Base-by-base conservation (phyloP, 345 rosid species). In the Pelargonium nanum region DNA sequence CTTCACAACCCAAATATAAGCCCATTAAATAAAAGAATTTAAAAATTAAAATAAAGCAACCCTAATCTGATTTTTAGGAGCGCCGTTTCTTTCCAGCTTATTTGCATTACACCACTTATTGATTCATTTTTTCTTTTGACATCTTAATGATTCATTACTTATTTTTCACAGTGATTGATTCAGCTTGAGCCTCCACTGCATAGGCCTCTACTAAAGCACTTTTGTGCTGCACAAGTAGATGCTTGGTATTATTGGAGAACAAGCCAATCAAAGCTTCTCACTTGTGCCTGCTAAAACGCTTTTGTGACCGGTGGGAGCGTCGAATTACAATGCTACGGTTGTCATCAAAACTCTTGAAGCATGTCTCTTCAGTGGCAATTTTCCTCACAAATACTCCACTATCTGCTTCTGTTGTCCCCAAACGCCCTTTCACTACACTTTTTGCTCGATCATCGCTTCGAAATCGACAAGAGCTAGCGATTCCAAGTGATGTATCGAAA, bases 401-500 rank as follows among this genome's bases (percentile, higher is more conserved):
- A 10, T 9, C 45, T 9, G 45, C 45, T 34, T 34, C 45, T 34
- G 12, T 3, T 34, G 45, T 15, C 45, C 45, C 45, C 45, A 34
- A 34, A 34, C 45, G 45, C 45, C 12, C 45, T 9, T 3, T 34
- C 45, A 34, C 45, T 34, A 34, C 45, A 34, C 45, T 34, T 1
- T 34, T 34, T 4, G 1, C 45, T 1, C 45, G 12, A 34, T 34
- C 45, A 34, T 34, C 45, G 6, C 45, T 34, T 34, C 45, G 45
- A 1, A 34, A 34, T 34, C 45, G 45, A 34, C 45, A 34, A 34
- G 45, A 30, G 3, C 66, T 54, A 67, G 68, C 77, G 24, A 65
- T 84, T 72, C 94, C 85, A 2, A 65, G 78, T n/a, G 76, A 67
- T 56, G 79, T 75, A 61, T 22, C 60, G 67, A 85, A 73, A 70